Evolutionary conservation across 495 filamentous ascomycete genomes (phyloP).

Genomic region (Xylaria cubensis): DNA sequence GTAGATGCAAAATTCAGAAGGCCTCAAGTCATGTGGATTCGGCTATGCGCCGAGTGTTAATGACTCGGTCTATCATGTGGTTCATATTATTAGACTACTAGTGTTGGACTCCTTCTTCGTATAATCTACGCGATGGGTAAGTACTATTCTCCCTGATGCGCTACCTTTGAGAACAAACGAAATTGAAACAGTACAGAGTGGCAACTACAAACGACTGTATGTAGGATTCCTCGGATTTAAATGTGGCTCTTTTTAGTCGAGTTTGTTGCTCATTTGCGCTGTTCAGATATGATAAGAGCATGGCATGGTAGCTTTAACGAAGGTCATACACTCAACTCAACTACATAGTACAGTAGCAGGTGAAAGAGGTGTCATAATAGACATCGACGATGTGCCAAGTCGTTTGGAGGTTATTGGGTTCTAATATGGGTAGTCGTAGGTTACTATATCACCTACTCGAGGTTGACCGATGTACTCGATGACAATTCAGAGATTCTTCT

Average conservation of each 20-base stretch:
- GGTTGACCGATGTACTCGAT: neutral
- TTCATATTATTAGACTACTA: no score
- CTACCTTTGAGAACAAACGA: neutral
- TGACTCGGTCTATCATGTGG: neutral
- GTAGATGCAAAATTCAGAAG: neutral
- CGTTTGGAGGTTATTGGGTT: neutral
- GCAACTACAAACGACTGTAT: neutral
- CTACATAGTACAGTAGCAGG: neutral
- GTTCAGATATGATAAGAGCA: neutral
- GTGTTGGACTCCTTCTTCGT: neutral
- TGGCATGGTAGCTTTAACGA: neutral
- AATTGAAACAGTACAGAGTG: neutral
- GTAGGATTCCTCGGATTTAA: no score
- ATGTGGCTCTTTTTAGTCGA: neutral
- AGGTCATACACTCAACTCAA: neutral
- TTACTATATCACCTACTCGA: neutral
- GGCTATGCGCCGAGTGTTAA: neutral
- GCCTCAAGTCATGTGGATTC: neutral
- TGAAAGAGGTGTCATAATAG: neutral
- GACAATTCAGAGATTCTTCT: neutral
- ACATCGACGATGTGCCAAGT: neutral
- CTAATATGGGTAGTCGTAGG: neutral
- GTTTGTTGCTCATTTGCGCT: neutral
- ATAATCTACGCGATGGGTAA: neutral
- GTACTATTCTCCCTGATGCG: neutral